Evolutionary conservation across 2,329 filamentous ascomycete species (phyloP).

Genomic region (Colletotrichum tofieldiae): DNA sequence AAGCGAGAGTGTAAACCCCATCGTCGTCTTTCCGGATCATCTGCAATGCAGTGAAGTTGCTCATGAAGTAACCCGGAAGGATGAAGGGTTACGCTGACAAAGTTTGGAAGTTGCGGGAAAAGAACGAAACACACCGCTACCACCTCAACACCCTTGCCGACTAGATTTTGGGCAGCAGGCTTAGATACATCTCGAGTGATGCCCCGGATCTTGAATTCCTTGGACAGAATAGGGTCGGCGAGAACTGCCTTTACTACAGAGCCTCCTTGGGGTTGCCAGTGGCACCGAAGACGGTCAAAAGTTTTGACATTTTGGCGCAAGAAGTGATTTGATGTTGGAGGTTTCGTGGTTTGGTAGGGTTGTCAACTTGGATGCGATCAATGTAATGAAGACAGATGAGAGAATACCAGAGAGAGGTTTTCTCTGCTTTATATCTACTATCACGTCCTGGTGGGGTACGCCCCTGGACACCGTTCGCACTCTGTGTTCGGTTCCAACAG

Average conservation of each 20-base stretch:
- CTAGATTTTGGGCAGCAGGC: conserved; percentile 56
- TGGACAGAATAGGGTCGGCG: conserved; percentile 60
- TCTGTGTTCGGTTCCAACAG: too few relatives aligned
- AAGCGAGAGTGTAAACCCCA: conserved; percentile 47
- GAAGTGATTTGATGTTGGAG: too few relatives aligned
- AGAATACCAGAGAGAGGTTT: too few relatives aligned
- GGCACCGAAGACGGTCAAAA: conserved; percentile 62
- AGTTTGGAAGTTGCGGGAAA: not conserved
- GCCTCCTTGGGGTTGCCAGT: conserved; percentile 66
- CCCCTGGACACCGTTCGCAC: too few relatives aligned
- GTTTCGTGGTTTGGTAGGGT: too few relatives aligned
- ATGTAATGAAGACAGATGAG: too few relatives aligned
- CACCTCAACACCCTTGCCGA: conserved; percentile 60
- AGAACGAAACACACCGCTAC: conserved; percentile 51
- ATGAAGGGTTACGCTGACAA: conserved; percentile 60
- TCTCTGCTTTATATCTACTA: too few relatives aligned
- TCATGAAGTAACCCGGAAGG: conserved; percentile 67
- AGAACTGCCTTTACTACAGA: conserved; percentile 63
- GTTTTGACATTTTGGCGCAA: conserved; percentile 45
- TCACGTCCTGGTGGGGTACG: too few relatives aligned
- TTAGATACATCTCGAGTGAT: conserved; percentile 63
- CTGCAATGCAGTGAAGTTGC: conserved; percentile 56
- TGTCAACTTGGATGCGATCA: too few relatives aligned
- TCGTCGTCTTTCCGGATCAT: conserved; percentile 47
- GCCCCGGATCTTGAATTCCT: conserved; percentile 61